Evolutionary conservation across 2,329 filamentous ascomycete genomes (phyloP).

Genomic region (Fusarium albosuccineum): DNA sequence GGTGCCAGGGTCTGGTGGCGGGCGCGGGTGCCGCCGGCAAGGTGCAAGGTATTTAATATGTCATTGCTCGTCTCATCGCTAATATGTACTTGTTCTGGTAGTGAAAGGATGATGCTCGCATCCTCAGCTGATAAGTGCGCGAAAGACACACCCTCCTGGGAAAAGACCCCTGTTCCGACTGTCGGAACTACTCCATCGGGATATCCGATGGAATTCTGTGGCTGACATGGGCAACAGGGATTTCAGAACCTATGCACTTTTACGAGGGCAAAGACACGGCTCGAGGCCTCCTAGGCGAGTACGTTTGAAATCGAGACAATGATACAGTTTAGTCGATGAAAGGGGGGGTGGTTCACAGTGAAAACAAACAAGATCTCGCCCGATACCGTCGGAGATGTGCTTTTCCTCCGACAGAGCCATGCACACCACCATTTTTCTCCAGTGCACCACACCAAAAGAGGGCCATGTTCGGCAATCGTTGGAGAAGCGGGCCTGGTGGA

Average conservation of each 20-base stretch:
- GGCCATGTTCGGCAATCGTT: slow-evolving; percentile 49
- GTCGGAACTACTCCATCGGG: slow-evolving; percentile 47
- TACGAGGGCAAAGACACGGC: slow-evolving; percentile 7
- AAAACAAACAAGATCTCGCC: slow-evolving; percentile 9
- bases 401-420: slow-evolving; percentile 17
- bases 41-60: slow-evolving; percentile 32
- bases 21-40: slow-evolving; percentile 44
- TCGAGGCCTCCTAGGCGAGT: background rate
- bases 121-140: slow-evolving; percentile 40
- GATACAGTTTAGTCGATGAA: slow-evolving; percentile 10
- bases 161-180: slow-evolving; percentile 37
- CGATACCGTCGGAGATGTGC: slow-evolving; percentile 18
- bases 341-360: slow-evolving; percentile 2
- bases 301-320: slow-evolving; percentile 23
- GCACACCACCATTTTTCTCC: slow-evolving; percentile 23
- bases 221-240: slow-evolving; percentile 36
- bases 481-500: slow-evolving; percentile 49
- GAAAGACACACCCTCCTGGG: slow-evolving; percentile 38
- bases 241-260: slow-evolving; percentile 20
- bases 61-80: slow-evolving; percentile 35
- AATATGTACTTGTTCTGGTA: slow-evolving; percentile 31
- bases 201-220: slow-evolving; percentile 39
- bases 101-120: slow-evolving; percentile 41
- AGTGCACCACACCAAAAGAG: slow-evolving; percentile 36
- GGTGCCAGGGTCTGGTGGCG: slow-evolving; percentile 33